A percentile compares a stretch with the other conserved stretches of the same genome.
Evolutionary conservation across 2,329 filamentous ascomycete genomes (phyloP).

Genomic region (Penicillium griseofulvum): DNA sequence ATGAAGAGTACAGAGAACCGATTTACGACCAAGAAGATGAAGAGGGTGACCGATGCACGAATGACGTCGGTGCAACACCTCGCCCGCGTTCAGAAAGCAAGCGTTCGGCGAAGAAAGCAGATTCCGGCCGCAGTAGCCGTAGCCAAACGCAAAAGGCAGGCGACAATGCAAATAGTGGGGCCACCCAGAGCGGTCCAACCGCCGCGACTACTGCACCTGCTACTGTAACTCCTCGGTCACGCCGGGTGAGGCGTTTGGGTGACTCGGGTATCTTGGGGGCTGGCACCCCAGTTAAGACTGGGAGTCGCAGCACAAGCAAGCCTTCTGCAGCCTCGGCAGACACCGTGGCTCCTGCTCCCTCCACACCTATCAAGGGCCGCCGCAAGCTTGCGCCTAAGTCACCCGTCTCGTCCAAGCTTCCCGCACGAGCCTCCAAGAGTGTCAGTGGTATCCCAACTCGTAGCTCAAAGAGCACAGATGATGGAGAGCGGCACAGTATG

Average conservation of each 20-base stretch:
- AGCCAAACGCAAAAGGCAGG: slow-evolving; percentile 21
- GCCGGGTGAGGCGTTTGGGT: slow-evolving; percentile 33
- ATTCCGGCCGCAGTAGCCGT: slow-evolving; percentile 26
- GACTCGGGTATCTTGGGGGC: slow-evolving; percentile 24
- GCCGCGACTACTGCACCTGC: slow-evolving; percentile 22
- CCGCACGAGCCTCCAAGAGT: slow-evolving; percentile 20
- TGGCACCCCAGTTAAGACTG: slow-evolving; percentile 23
- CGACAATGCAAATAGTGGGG: slow-evolving; percentile 9
- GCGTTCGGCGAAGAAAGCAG: slow-evolving; percentile 23
- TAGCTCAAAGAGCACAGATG: slow-evolving; percentile 17
- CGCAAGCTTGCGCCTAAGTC: slow-evolving; percentile 38
- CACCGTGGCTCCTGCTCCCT: slow-evolving; percentile 15
- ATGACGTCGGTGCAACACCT: slow-evolving; percentile 22
- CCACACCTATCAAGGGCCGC: slow-evolving; percentile 30
- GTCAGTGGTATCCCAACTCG: slow-evolving; percentile 21
- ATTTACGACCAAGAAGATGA: slow-evolving; percentile 14
- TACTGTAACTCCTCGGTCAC: slow-evolving; percentile 29
- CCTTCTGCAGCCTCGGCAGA: slow-evolving; percentile 14
- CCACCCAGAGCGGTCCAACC: slow-evolving; percentile 13
- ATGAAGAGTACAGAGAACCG: slow-evolving; percentile 27
- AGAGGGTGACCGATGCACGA: slow-evolving; percentile 11
- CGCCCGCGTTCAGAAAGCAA: slow-evolving; percentile 18
- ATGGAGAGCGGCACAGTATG: slow-evolving; percentile 22
- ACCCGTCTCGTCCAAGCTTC: slow-evolving; percentile 23
- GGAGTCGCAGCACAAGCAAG: slow-evolving; percentile 21